Percentiles rank a stretch among this genome's conserved stretches.
Conservation (phyloP, 2,329 filamentous ascomycete species). For the Cadophora malorum region DNA sequence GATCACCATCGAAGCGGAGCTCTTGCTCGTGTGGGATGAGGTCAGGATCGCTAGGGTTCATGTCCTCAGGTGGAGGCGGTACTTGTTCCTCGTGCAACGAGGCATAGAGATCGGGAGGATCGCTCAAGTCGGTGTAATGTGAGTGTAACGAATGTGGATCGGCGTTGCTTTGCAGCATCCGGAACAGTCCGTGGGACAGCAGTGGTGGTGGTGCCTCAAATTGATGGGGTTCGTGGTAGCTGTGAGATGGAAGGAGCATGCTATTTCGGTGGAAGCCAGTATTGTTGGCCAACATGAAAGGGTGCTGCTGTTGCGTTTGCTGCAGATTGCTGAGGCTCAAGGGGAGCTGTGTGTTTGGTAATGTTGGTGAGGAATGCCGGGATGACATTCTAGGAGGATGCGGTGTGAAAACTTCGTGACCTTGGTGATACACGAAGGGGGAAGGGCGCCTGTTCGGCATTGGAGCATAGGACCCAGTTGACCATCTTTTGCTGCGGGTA, state of each 20-base stretch:
- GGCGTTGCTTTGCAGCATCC: constrained; percentile 76
- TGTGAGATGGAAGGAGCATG: constrained; percentile 62
- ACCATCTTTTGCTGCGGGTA: constrained; percentile 75
- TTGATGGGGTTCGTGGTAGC: constrained; percentile 56
- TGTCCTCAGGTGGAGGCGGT: constrained; percentile 78
- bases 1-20: constrained; percentile 77
- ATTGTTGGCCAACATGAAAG: constrained; percentile 57
- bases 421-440: constrained; percentile 67
- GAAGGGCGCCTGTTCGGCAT: constrained; percentile 60
- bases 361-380: constrained; percentile 54
- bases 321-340: constrained; percentile 58
- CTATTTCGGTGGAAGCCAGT: constrained; percentile 60
- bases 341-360: constrained; percentile 54
- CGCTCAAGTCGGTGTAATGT: constrained; percentile 75
- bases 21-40: constrained; percentile 80
- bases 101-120: constrained; percentile 79
- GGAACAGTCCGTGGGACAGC: constrained; percentile 75
- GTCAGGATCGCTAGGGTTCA: constrained; percentile 79
- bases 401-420: constrained; percentile 63
- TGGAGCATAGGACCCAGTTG: constrained; percentile 74
- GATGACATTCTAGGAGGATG: constrained; percentile 61
- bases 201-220: constrained; percentile 65
- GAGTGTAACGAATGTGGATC: constrained; percentile 70
- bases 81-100: constrained; percentile 76
- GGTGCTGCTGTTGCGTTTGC: constrained; percentile 63